A percentile compares a stretch with the other conserved stretches of the same genome.
phyloP scores from a whole-genome alignment of 2,329 filamentous ascomycete genomes.

The Penicillium sp. region DNA sequence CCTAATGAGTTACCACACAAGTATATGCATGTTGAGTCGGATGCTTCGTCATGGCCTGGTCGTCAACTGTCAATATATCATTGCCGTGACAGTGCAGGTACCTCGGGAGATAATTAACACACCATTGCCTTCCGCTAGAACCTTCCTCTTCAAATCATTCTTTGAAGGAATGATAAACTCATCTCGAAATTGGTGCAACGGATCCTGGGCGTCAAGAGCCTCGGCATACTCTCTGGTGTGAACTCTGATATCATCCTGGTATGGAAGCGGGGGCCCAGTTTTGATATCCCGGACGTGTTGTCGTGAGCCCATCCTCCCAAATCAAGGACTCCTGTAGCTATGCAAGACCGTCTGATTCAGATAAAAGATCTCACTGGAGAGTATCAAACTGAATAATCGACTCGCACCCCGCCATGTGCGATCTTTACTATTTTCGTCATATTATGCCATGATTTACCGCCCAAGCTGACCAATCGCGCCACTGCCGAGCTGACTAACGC shows the following conservation, averaged over 20 bases:
- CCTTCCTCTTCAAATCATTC: conserved; percentile 62
- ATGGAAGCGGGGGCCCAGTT: conserved; percentile 27
- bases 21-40: conserved; percentile 60
- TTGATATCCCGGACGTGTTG: conserved; percentile 28
- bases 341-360: not conserved
- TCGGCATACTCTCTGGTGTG: conserved; percentile 40
- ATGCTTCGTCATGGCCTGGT: conserved; percentile 25
- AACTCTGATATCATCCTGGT: conserved; percentile 32
- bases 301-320: conserved; percentile 25
- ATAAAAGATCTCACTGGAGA: not conserved
- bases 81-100: not conserved
- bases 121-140: conserved; percentile 41
- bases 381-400: not conserved
- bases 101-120: not conserved
- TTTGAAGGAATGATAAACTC: conserved; percentile 76
- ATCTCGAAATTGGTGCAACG: conserved; percentile 57
- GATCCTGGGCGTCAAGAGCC: conserved; percentile 57
- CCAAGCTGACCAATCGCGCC: conserved; percentile 28
- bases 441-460: conserved; percentile 29
- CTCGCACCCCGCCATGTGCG: conserved; percentile 14
- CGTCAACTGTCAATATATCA: not conserved
- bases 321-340: not conserved
- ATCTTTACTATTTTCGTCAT: conserved; percentile 7
- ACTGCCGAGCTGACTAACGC: conserved; percentile 30
- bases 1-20: conserved; percentile 88